Evolutionary conservation across 345 rosid species (phyloP), one percentile per base, ranked within the genome.

Genomic region (Raphanus sativus): DNA sequence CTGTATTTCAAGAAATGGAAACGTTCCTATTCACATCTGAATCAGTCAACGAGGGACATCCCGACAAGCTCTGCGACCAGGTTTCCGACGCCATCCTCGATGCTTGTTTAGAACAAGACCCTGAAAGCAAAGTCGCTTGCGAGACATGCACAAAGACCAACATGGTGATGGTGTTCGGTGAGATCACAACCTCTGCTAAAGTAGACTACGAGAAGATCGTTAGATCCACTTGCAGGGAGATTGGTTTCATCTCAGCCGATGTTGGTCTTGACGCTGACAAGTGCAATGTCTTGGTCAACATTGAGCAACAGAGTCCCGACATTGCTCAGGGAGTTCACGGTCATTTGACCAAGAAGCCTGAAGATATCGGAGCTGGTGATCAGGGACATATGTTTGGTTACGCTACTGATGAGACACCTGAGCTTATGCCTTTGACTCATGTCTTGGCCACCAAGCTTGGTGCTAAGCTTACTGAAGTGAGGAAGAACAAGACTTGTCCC

Each of bases 261-360:
- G 96, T 90, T 75, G 96, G 96, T 3, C 92, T 90, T 65, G 96
- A 90, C 62, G 92, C 92, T 60, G 91, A 88, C 75, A 85, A 87
- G 2, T 87, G 92, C 75, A 90, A 87, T 75, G 94, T 90, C 66
- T 87, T 90, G 61, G 95, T 90, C 40, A 90, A 88, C 75, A 84
- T 90, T 66, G 94, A 90, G 88, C 88, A 84, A 76, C 94, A 89
- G 82, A 89, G 94, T 59, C 91, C 95, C 45, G 96, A 90, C 56
- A 89, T 87, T 80, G 93, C 96, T 26, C 96, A 87, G 65, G 96
- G 96, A 62, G 91, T 91, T 75, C 96, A 91, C 32, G 96, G 96
- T 3, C 96, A 87, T 69, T 86, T 91, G 40, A 83, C 87, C 70
- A 91, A 91, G 71, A 89, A 86, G 73, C 93, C 96, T 30, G 93